A percentile compares a stretch with the other conserved stretches of the same genome.
These are phyloP conservation scores for Lentinus polychrous DNA, from an alignment of 1,284 basidiomycete species.

Conservation along the genomic window DNA sequence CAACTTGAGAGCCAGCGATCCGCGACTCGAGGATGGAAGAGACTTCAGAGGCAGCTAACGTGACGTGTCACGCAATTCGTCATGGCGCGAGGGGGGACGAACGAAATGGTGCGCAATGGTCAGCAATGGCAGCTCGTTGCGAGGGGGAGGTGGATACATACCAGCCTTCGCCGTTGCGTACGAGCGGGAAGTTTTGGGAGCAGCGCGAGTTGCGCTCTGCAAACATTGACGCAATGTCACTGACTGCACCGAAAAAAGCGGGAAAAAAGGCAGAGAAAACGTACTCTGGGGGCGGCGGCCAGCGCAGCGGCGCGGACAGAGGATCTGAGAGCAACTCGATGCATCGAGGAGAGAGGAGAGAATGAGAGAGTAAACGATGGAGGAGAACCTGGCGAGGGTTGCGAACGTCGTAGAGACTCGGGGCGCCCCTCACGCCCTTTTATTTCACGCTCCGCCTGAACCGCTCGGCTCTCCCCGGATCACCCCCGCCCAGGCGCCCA, in stretches of 20 bases:
- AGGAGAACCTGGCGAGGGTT: slow-evolving; percentile 17
- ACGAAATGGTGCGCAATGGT: slow-evolving; percentile 20
- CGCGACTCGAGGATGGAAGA: slow-evolving; percentile 98
- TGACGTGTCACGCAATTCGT: slow-evolving; percentile 35
- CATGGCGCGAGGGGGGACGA: slow-evolving; percentile 13
- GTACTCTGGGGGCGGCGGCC: slow-evolving; percentile 59
- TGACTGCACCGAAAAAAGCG: slow-evolving; percentile 17
- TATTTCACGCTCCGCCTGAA: slow-evolving; percentile 25
- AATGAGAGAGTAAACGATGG: slow-evolving; percentile 31
- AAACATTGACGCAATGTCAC: slow-evolving; percentile 10
- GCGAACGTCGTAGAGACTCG: slow-evolving; percentile 24
- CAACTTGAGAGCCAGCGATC: slow-evolving; percentile 87
- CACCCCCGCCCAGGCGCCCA: slow-evolving; percentile 5
- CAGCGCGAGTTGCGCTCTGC: slow-evolving; percentile 39
- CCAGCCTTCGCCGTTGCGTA: slow-evolving; percentile 99
- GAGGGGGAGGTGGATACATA: slow-evolving; percentile 35
- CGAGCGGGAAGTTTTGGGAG: slow-evolving; percentile 59
- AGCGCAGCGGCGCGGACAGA: slow-evolving; percentile 69
- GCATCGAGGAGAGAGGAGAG: slow-evolving; percentile 58
- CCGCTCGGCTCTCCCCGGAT: slow-evolving; percentile 11
- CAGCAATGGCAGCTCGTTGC: slow-evolving; percentile 9
- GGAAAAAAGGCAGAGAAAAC: slow-evolving; percentile 15
- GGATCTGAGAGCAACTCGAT: slow-evolving; percentile 84
- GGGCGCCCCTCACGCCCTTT: slow-evolving; percentile 8
- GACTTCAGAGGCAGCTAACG: slow-evolving; percentile 93